Evolutionary conservation across 441 rosid genomes (phyloP), one percentile per base, ranked within the genome.

Genomic region (Gossypium trilobum): DNA sequence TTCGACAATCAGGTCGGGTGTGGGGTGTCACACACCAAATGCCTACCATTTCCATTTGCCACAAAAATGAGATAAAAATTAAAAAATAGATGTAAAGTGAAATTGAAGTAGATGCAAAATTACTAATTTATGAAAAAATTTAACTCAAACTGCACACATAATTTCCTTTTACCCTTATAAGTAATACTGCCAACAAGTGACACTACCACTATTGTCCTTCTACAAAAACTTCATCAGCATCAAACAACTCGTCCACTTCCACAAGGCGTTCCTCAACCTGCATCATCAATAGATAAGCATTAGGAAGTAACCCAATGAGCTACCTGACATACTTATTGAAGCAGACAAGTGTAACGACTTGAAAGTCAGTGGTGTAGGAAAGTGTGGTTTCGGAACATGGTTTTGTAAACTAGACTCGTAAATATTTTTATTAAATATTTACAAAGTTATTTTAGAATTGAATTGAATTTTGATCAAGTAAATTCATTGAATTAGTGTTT

Each of bases 151-250:
- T 29, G 22, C 11, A 60, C 17, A 22, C 5, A 19, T 0, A 59
- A 13, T 70, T 85, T 89, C 97, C 92, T 91, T 89, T 75, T 78
- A 78, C 82, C 94, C 74, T 52, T 87, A 79, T 86, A 90, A 46
- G 97, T 89, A 73, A 94, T 85, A 77, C 94, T 94, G 50, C 95
- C 97, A 17, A 94, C 97, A 1, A 97, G 97, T 27, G 97, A 94
- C 25, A 94, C 86, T 67, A 94, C 97, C 68, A 94, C 98, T 0
- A 97, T 97, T 29, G 98, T 94, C 29, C 97, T 97, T 2, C 95
- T 90, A 74, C 94, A 94, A 79, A 94, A 46, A 92, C 95, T 81
- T 94, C 98, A 66, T 92, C 97, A 0, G 98, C 97, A 71, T 83
- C 90, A 66, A 94, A 86, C 82, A 94, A 84, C 72, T 94, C 98